phyloP scores from a whole-genome alignment of 2,329 filamentous ascomycete genomes.

The Aspergillus sp. region DNA sequence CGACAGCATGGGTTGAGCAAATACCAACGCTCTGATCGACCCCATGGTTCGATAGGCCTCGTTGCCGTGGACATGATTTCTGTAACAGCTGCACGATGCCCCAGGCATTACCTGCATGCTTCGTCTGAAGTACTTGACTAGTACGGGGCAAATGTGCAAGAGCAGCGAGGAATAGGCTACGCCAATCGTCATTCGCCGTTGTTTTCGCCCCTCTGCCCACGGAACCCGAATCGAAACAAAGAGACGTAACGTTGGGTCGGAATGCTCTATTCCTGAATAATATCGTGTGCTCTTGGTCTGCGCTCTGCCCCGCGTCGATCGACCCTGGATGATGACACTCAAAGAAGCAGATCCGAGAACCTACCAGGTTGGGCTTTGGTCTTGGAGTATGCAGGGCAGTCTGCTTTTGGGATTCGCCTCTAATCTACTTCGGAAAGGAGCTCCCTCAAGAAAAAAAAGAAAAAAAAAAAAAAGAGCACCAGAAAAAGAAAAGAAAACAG shows the following conservation, averaged over 20 bases:
- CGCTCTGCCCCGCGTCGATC: slow-evolving; percentile 10
- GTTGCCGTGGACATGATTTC: slow-evolving; percentile 6
- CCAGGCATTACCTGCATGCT: slow-evolving; percentile 7
- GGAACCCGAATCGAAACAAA: not conserved
- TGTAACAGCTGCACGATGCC: slow-evolving; percentile 5
- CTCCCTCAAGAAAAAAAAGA: not conserved
- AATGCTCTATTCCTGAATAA: not conserved
- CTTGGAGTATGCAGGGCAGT: slow-evolving; percentile 5
- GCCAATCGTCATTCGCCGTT: not conserved
- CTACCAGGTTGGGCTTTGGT: not conserved
- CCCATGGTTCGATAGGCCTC: slow-evolving; percentile 11
- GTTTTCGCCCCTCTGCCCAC: not conserved
- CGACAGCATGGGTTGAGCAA: slow-evolving; percentile 10
- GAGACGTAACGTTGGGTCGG: not conserved
- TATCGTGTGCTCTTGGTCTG: slow-evolving; percentile 8
- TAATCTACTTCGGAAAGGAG: slow-evolving; percentile 4
- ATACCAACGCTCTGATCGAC: slow-evolving; percentile 14
- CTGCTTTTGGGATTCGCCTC: not conserved
- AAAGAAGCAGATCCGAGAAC: slow-evolving; percentile 7
- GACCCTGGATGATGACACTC: not conserved
- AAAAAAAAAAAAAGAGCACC: not conserved
- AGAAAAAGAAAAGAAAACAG: not conserved
- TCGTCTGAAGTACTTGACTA: slow-evolving; percentile 7
- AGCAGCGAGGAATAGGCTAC: not conserved
- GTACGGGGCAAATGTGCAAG: not conserved